These are phyloP conservation scores for Grosmannia huntii DNA, from an alignment of 2,329 filamentous ascomycete species.

Conservation along the genomic window DNA sequence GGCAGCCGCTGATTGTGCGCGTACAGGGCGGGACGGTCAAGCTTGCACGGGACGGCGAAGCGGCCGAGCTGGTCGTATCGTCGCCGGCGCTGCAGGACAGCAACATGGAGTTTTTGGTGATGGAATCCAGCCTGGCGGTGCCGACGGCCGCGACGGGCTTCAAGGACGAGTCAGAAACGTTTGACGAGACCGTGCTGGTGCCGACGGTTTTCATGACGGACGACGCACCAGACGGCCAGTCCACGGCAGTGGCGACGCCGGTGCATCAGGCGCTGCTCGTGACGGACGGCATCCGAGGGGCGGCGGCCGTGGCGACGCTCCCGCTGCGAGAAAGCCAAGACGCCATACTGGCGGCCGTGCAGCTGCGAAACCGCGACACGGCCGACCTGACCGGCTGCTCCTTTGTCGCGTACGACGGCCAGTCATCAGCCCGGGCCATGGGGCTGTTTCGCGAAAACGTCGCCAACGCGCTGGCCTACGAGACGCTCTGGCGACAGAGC, in stretches of 20 bases:
- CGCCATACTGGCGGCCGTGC: slow-evolving; percentile 42
- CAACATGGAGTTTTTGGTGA: slow-evolving; percentile 51
- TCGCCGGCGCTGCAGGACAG: slow-evolving; percentile 47
- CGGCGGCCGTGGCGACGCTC: slow-evolving; percentile 37
- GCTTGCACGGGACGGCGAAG: slow-evolving; percentile 22
- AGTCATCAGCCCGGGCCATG: slow-evolving; percentile 49
- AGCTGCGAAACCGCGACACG: slow-evolving; percentile 20
- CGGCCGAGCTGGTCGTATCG: slow-evolving; percentile 37
- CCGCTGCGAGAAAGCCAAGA: slow-evolving; percentile 24
- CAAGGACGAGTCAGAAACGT: slow-evolving; percentile 24
- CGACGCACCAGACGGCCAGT: slow-evolving; percentile 47
- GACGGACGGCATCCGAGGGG: slow-evolving; percentile 57
- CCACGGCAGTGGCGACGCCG: slow-evolving; percentile 60
- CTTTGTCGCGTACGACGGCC: slow-evolving; percentile 50
- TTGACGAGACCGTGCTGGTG: slow-evolving; percentile 58
- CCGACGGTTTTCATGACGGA: slow-evolving; percentile 62
- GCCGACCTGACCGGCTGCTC: slow-evolving; percentile 30
- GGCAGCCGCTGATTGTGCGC: slow-evolving; percentile 50
- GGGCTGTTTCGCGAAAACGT: slow-evolving; percentile 55
- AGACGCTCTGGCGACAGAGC: slow-evolving; percentile 61
- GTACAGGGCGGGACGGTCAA: slow-evolving; percentile 22
- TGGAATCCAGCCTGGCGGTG: slow-evolving; percentile 28
- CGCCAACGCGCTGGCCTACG: slow-evolving; percentile 57
- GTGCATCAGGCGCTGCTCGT: slow-evolving; percentile 74
- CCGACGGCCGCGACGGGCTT: slow-evolving; percentile 31